Evolutionary conservation across 169 alveolate genomes (phyloP).

Genomic region (Pseudocohnilembus persalinus): DNA sequence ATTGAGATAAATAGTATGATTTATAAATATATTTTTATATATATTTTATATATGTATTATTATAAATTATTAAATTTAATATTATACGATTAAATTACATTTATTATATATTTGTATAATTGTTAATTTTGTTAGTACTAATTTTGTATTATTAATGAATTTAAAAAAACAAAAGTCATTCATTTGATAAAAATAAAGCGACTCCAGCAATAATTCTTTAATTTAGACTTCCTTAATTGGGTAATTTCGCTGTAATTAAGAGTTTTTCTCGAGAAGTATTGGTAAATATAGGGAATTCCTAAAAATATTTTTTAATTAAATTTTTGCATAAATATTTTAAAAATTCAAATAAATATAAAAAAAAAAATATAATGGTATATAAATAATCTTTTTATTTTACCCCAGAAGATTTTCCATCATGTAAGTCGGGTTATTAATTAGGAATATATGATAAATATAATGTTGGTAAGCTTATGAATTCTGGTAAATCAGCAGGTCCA

Average conservation of each 20-base stretch:
- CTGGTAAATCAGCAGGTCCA: background rate
- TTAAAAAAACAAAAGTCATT: no score
- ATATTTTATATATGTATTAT: no score
- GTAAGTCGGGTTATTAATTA: background rate
- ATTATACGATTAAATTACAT: no score
- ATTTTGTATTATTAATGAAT: no score
- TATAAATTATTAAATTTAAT: no score
- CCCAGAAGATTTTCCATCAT: background rate
- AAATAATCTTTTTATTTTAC: background rate
- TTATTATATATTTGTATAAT: no score
- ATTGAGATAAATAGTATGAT: no score
- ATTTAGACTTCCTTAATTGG: conserved; percentile 30
- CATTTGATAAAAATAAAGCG: conserved; percentile 58
- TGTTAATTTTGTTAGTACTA: no score
- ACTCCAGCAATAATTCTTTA: conserved; percentile 62
- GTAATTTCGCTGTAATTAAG: conserved; percentile 19
- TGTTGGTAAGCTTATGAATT: background rate
- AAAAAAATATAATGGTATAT: background rate
- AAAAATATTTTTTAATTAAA: background rate
- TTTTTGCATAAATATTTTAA: background rate
- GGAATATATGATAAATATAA: background rate
- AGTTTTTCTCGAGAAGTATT: conserved; percentile 41
- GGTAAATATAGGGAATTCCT: conserved; percentile 48
- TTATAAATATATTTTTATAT: no score
- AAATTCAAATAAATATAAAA: background rate